Evolutionary conservation across 2,329 filamentous ascomycete genomes (phyloP).

Genomic region (Coniosporium tulheliwenetii): DNA sequence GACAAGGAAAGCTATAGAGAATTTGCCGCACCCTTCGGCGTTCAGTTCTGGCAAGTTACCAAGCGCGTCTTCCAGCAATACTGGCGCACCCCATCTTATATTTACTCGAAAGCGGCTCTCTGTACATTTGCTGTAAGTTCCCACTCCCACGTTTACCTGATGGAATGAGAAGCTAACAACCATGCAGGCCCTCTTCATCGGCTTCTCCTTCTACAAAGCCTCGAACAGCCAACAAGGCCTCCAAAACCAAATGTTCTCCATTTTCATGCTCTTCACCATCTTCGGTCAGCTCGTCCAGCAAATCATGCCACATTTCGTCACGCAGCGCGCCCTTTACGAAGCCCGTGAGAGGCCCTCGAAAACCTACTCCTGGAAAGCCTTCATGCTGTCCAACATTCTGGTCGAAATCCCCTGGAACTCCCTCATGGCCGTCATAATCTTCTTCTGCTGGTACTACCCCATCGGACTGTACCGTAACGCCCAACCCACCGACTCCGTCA

Average conservation of each 20-base stretch:
- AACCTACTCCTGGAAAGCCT: constrained; percentile 72
- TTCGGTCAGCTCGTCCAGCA: constrained; percentile 69
- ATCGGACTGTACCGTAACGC: constrained; percentile 64
- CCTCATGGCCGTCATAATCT: constrained; percentile 62
- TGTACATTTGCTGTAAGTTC: background rate
- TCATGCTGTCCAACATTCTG: constrained; percentile 68
- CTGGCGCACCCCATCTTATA: constrained; percentile 80
- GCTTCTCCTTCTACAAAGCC: constrained; percentile 63
- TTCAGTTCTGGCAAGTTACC: constrained; percentile 53
- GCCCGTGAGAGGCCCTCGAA: constrained; percentile 73
- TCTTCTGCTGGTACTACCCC: constrained; percentile 73
- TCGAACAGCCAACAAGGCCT: constrained; percentile 60
- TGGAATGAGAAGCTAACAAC: constrained; percentile 13
- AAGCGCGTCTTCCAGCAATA: constrained; percentile 77
- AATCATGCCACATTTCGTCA: constrained; percentile 75
- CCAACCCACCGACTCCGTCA: constrained; percentile 39
- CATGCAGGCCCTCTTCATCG: constrained; percentile 52
- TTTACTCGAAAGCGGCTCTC: constrained; percentile 39
- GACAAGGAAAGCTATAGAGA: constrained; percentile 50
- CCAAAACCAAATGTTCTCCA: constrained; percentile 74
- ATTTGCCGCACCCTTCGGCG: constrained; percentile 60
- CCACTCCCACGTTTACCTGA: background rate
- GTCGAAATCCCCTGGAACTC: constrained; percentile 80
- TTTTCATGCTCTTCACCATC: constrained; percentile 69
- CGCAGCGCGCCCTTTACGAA: constrained; percentile 69